These are phyloP conservation scores for Gymnopilus junonius DNA, from an alignment of 768 basidiomycete genomes.

Conservation along the genomic window DNA sequence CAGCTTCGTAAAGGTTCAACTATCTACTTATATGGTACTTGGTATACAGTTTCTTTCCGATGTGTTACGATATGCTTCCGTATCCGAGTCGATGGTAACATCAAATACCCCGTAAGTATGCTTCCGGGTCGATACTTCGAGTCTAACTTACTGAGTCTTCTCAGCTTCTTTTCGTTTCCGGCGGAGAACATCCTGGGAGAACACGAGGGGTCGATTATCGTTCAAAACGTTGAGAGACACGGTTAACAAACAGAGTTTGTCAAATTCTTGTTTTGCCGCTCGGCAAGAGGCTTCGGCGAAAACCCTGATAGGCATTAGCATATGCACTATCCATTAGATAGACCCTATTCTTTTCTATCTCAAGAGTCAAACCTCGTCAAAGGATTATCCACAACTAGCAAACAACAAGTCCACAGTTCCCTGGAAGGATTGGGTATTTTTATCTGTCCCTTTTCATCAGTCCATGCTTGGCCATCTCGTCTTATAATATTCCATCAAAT, in stretches of 20 bases:
- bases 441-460: background rate
- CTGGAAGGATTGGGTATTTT: background rate
- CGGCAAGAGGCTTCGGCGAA: background rate
- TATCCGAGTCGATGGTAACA: background rate
- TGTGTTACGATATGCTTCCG: background rate
- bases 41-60: background rate
- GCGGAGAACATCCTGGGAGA: background rate
- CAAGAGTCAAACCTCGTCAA: background rate
- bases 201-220: background rate
- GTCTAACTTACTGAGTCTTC: no score
- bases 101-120: background rate
- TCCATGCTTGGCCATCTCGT: background rate
- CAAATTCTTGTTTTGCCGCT: background rate
- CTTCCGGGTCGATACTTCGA: background rate
- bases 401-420: background rate
- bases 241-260: background rate
- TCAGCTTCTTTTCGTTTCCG: background rate
- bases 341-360: no score
- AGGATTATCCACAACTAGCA: no score
- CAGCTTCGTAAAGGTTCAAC: no score
- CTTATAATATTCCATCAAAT: background rate
- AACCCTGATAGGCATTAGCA: background rate
- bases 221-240: background rate
- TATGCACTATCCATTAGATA: background rate
- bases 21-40: no score